Evolutionary conservation across 306 rosid genomes (phyloP).

Genomic region (Comarum palustre): DNA sequence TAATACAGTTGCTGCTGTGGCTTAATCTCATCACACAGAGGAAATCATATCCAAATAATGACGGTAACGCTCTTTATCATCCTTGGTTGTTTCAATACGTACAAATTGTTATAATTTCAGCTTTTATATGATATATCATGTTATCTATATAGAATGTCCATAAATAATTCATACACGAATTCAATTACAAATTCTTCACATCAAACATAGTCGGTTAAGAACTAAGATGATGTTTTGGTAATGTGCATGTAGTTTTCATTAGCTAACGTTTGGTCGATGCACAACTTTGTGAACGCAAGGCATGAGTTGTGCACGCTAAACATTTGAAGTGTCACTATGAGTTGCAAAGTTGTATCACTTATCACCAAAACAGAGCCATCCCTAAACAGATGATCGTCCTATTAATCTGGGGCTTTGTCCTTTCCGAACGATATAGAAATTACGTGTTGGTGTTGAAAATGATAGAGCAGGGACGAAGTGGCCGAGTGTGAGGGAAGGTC

Average conservation of each 20-base stretch:
- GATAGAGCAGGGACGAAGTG: background rate
- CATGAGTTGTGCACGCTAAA: background rate
- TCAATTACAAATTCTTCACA: background rate
- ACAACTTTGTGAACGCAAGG: background rate
- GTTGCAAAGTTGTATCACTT: background rate
- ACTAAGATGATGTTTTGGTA: background rate
- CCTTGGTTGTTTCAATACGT: background rate
- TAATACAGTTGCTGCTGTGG: slow-evolving; percentile 8
- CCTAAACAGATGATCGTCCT: background rate
- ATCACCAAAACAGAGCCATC: background rate
- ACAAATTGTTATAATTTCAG: background rate
- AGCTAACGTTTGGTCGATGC: slow-evolving; percentile 14
- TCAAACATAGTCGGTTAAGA: background rate
- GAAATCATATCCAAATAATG: slow-evolving; percentile 12
- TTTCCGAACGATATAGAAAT: background rate
- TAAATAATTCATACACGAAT: background rate
- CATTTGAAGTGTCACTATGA: background rate
- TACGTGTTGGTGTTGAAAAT: background rate
- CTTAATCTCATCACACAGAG: background rate
- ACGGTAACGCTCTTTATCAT: slow-evolving; percentile 1
- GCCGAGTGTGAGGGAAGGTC: background rate
- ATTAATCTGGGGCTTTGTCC: background rate
- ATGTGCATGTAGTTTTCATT: background rate
- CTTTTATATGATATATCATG: background rate
- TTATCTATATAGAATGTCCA: background rate